These are phyloP conservation scores for Chrysoporthe deuterocubensis DNA, from an alignment of 2,329 filamentous ascomycete species.

Conservation along the genomic window DNA sequence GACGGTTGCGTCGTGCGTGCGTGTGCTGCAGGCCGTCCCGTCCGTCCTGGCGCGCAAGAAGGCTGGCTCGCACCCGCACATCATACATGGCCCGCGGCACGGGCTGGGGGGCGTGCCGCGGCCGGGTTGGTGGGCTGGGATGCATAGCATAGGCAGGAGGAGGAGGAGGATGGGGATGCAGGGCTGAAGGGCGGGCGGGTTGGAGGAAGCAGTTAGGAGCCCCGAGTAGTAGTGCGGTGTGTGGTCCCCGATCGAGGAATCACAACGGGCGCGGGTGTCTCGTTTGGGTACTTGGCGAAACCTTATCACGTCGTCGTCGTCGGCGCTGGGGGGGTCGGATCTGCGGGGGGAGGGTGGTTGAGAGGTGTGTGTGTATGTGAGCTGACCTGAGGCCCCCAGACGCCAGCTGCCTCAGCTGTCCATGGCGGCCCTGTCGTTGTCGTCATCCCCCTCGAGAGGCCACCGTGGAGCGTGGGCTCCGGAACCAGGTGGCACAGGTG, in stretches of 20 bases:
- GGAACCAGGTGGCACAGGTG: not conserved
- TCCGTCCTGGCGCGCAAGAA: too few species aligned
- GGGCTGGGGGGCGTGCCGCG: too few species aligned
- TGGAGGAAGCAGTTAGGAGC: not conserved
- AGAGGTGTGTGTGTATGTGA: too few species aligned
- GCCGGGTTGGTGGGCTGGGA: too few species aligned
- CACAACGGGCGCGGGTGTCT: not conserved
- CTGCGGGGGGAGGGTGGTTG: not conserved
- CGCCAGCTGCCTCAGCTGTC: not conserved
- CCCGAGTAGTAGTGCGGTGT: not conserved
- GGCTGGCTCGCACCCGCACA: too few species aligned
- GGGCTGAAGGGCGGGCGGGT: conserved; percentile 4
- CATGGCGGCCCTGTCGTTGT: too few species aligned
- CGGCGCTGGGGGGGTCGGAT: not conserved
- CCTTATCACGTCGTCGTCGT: not conserved
- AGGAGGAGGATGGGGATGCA: not conserved
- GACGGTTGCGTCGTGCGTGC: too few species aligned
- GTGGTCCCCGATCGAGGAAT: not conserved
- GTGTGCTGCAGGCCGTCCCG: too few species aligned
- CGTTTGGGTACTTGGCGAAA: conserved; percentile 11
- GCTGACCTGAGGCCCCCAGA: not conserved
- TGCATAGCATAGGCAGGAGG: too few species aligned
- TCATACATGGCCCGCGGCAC: too few species aligned
- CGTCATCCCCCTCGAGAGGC: not conserved
- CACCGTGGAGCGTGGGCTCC: too few species aligned